A percentile compares a stretch with the other conserved stretches of the same genome.
Conservation (phyloP, 768 basidiomycete genomes). For the Dioszegia aurantiaca region DNA sequence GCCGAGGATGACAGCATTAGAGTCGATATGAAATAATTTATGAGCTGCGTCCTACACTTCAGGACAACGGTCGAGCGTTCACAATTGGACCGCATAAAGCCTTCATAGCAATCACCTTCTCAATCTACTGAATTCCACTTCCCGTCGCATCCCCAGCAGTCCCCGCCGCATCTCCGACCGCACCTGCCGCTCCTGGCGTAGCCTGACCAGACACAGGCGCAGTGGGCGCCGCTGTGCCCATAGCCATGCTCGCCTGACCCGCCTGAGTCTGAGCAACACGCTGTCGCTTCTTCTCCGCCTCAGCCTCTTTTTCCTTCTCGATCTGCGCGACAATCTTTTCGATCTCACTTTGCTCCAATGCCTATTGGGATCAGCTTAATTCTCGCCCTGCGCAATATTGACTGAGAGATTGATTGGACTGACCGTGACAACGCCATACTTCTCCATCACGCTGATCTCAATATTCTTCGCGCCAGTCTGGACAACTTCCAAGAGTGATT, state of each 20-base stretch:
- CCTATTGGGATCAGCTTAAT: conserved; percentile 56
- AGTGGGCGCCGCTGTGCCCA: conserved; percentile 24
- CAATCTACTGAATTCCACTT: conserved; percentile 7
- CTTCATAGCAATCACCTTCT: background rate
- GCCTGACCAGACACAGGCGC: conserved; percentile 2
- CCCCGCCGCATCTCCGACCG: conserved; percentile 27
- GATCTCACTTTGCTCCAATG: conserved; percentile 79
- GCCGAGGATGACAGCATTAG: conserved; percentile 21
- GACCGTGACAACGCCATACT: conserved; percentile 88
- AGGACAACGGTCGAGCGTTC: no score
- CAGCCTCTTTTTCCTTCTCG: conserved; percentile 94
- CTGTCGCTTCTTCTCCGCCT: conserved; percentile 91
- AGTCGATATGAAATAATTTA: no score
- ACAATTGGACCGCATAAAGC: no score
- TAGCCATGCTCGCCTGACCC: conserved; percentile 46
- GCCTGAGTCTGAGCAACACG: conserved; percentile 73
- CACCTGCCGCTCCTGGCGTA: conserved; percentile 17
- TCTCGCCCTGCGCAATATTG: background rate
- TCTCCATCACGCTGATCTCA: conserved; percentile 96
- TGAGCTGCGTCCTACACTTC: no score
- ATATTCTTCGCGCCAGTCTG: conserved; percentile 99
- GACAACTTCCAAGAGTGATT: conserved; percentile 92
- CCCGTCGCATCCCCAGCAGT: conserved; percentile 25
- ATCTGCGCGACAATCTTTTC: conserved; percentile 89
- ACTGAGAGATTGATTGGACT: conserved; percentile 33